A percentile compares a stretch with the other conserved stretches of the same genome.
Conservation (phyloP, 2,329 filamentous ascomycete genomes). For the Stemphylium vesicarium region DNA sequence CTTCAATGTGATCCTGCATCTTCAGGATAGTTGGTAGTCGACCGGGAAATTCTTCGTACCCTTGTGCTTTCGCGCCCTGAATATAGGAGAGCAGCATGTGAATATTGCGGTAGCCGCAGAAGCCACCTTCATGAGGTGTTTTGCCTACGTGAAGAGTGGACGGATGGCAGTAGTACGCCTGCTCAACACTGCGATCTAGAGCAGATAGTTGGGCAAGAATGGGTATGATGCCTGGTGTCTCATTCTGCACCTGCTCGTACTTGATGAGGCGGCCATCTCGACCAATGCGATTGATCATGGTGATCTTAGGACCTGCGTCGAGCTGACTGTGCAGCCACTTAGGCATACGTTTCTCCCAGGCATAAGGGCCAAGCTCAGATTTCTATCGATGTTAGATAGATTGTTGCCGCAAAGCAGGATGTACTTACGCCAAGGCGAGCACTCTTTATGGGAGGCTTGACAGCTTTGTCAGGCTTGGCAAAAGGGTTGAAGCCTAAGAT, state of each 20-base stretch:
- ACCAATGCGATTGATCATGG: conserved; percentile 49
- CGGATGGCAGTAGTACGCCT: conserved; percentile 81
- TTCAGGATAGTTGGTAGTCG: conserved; percentile 76
- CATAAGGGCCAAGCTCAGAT: conserved; percentile 56
- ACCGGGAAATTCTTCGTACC: conserved; percentile 65
- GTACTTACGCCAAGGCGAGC: conserved; percentile 45
- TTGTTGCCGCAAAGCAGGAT: background rate
- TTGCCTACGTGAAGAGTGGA: conserved; percentile 81
- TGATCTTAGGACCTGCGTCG: conserved; percentile 49
- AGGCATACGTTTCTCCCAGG: conserved; percentile 56
- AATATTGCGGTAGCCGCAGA: conserved; percentile 94
- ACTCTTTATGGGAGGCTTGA: conserved; percentile 39
- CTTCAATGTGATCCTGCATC: conserved; percentile 85
- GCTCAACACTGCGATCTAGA: conserved; percentile 67
- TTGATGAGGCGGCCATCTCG: conserved; percentile 51
- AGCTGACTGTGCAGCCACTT: conserved; percentile 51
- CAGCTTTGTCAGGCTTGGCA: conserved; percentile 30
- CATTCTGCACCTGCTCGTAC: conserved; percentile 52
- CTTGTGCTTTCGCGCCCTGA: conserved; percentile 62
- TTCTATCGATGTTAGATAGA: conserved; percentile 41
- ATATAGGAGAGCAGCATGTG: conserved; percentile 89
- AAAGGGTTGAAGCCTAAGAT: conserved; percentile 46
- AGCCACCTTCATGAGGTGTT: conserved; percentile 79
- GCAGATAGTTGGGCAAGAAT: conserved; percentile 59
- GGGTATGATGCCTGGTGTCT: conserved; percentile 53